These are phyloP conservation scores for Rhododendron williamsianum DNA, from an alignment of 148 eudicot genomes.

Conservation along the genomic window DNA sequence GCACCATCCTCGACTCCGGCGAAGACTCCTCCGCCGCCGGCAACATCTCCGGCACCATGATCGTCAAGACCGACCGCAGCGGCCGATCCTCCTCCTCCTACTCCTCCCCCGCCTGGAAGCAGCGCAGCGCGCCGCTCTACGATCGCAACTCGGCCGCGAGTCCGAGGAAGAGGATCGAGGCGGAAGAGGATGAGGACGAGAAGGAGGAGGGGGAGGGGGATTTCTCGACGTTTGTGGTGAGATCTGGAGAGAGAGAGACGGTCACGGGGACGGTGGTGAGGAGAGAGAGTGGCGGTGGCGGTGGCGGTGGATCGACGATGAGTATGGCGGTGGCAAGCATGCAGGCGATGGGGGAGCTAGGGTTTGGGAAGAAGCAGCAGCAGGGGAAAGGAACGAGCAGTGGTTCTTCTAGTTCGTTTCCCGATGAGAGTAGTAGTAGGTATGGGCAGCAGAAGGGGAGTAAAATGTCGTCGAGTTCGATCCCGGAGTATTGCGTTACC, in stretches of 20 bases:
- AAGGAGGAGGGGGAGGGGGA: conserved; percentile 42
- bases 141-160: conserved; percentile 21
- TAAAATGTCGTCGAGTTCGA: conserved; percentile 71
- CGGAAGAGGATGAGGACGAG: conserved; percentile 34
- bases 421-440: conserved; percentile 25
- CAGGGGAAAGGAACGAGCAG: conserved; percentile 20
- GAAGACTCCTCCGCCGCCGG: conserved; percentile 23
- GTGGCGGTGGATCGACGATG: conserved; percentile 42
- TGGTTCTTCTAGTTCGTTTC: conserved; percentile 1
- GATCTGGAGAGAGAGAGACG: conserved; percentile 35
- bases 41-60: conserved; percentile 58
- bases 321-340: conserved; percentile 94
- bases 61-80: conserved; percentile 40
- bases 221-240: conserved; percentile 74
- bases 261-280: conserved; percentile 56
- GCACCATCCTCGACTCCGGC: conserved; percentile 36
- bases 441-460: conserved; percentile 43
- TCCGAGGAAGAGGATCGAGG: conserved; percentile 20
- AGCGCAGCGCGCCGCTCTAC: conserved; percentile 24
- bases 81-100: conserved; percentile 7
- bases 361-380: conserved; percentile 46
- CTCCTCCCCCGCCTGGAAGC: conserved; percentile 16
- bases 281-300: conserved; percentile 31
- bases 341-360: conserved; percentile 64
- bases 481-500: conserved; percentile 67